Base-by-base conservation (phyloP, 805 yeast species). In the Helenozyma baotianmanensis region DNA sequence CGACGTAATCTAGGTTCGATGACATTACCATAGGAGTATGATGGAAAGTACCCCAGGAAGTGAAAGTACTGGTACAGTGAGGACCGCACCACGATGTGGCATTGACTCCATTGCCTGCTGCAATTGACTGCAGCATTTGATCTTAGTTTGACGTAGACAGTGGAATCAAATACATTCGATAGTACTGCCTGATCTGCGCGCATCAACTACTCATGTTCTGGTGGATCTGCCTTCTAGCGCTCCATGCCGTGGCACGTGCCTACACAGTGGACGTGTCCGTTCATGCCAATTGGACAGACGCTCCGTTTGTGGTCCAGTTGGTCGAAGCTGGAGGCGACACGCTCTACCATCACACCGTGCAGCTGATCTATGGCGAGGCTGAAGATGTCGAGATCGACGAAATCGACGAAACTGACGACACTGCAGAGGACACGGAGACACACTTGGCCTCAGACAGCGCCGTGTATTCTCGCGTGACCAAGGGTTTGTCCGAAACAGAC, bases 241-340 rank as follows among this genome's bases (percentile, higher is more conserved):
- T n/a, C n/a, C n/a, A n/a, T 17, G 8, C 19, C 8, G 19, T n/a
- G 22, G 14, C 23, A 16, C 5, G 14, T 21, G 30, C 24, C 11
- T 14, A 16, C 12, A 21, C 33, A 6, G 9, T 36, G 4, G 9
- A 17, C 9, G 17, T 36, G 1, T 25, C 24, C 5, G 29, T 45
- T 11, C 32, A 32, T 11, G 42, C 48, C 9, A 30, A 31, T 14
- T 43, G 48, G 50, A 33, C 31, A 4, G 23, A 30, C 13, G 14
- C 47, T 10, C 41, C 45, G 6, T 45, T 45, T 18, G 30, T 27
- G 14, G 31, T 45, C 13, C 48, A 39, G 22, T 28, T 45, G 25
- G 25, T 45, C 9, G 50, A 45, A 30, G 46, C 50, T 9, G 33
- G 31, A 2, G 23, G 42, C 29, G 48, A 43, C 14, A 27, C 45